Percentiles rank a stretch among this genome's conserved stretches.
Conservation (phyloP, 805 yeast species). For the Danielozyma ontarioensis region DNA sequence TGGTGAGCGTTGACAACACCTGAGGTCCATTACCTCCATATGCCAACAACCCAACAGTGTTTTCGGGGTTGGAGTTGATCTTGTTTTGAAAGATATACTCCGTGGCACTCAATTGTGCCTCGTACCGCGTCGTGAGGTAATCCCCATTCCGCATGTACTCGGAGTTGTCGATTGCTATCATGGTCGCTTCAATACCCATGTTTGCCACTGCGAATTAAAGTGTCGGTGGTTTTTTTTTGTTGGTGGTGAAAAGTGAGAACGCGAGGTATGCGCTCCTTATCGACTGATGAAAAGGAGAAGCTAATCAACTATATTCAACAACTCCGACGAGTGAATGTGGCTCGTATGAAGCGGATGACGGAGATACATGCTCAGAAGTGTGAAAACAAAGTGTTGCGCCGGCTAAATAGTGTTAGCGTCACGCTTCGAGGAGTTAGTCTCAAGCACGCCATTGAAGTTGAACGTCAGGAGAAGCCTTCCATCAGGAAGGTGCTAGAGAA, state of each 20-base stretch:
- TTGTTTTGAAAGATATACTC: slow-evolving; percentile 83
- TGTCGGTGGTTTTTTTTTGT: not conserved
- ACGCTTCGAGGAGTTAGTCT: slow-evolving; percentile 46
- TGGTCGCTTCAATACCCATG: slow-evolving; percentile 95
- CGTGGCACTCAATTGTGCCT: slow-evolving; percentile 88
- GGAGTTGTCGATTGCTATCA: slow-evolving; percentile 92
- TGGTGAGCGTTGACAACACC: slow-evolving; percentile 84
- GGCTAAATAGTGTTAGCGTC: slow-evolving; percentile 43
- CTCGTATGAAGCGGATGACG: slow-evolving; percentile 19
- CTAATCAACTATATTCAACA: slow-evolving; percentile 25
- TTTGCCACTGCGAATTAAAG: too few relatives aligned
- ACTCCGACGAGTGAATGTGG: slow-evolving; percentile 15
- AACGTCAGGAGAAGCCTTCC: slow-evolving; percentile 33
- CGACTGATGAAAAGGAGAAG: slow-evolving; percentile 27
- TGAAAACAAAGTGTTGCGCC: slow-evolving; percentile 33
- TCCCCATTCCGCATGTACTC: slow-evolving; percentile 97
- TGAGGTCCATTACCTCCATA: slow-evolving; percentile 81
- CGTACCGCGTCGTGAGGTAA: slow-evolving; percentile 79
- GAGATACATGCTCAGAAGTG: slow-evolving; percentile 18
- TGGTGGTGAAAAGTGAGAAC: not conserved
- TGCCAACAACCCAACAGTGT: slow-evolving; percentile 85
- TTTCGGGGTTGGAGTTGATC: slow-evolving; percentile 86
- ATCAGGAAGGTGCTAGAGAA: slow-evolving; percentile 25
- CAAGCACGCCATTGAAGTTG: slow-evolving; percentile 40
- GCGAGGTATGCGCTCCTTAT: not conserved